A percentile compares a stretch with the other conserved stretches of the same genome.
These are phyloP conservation scores for Hemileccinum impolitum DNA, from an alignment of 768 basidiomycete genomes.

Conservation along the genomic window DNA sequence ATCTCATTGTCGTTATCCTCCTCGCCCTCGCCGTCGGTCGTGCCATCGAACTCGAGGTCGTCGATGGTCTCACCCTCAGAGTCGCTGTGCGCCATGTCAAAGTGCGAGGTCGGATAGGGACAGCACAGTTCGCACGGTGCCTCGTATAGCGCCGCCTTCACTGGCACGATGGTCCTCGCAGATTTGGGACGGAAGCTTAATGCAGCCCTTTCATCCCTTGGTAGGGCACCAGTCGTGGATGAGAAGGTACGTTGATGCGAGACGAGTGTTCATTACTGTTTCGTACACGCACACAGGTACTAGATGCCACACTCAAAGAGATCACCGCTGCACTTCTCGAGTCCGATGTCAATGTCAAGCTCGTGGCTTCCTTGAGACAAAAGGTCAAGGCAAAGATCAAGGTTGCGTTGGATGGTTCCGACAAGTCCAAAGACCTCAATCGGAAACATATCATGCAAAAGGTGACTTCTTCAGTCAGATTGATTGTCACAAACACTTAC, in stretches of 20 bases:
- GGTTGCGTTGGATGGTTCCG: slow-evolving; percentile 66
- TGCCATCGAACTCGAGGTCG: slow-evolving; percentile 52
- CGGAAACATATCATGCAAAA: slow-evolving; percentile 90
- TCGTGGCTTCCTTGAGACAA: slow-evolving; percentile 80
- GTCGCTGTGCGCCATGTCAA: slow-evolving; percentile 50
- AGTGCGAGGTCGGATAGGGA: background rate
- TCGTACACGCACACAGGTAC: slow-evolving; percentile 52
- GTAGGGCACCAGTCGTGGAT: slow-evolving; percentile 81
- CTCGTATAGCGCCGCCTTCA: slow-evolving; percentile 16
- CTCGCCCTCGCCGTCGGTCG: slow-evolving; percentile 44
- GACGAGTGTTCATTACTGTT: background rate
- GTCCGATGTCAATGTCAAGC: slow-evolving; percentile 97
- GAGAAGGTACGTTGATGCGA: slow-evolving; percentile 63
- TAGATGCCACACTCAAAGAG: slow-evolving; percentile 93
- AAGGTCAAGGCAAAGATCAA: slow-evolving; percentile 92
- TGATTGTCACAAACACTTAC: slow-evolving; percentile 6
- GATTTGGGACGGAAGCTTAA: slow-evolving; percentile 95
- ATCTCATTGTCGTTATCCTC: slow-evolving; percentile 47
- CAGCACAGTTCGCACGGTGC: slow-evolving; percentile 30
- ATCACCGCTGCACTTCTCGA: slow-evolving; percentile 92
- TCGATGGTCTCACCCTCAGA: slow-evolving; percentile 64
- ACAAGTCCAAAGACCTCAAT: slow-evolving; percentile 77
- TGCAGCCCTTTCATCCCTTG: slow-evolving; percentile 87
- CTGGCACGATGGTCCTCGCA: slow-evolving; percentile 90
- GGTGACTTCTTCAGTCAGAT: slow-evolving; percentile 38